Evolutionary conservation across 2,329 filamentous ascomycete species (phyloP).

Genomic region (Xylaria sp.): DNA sequence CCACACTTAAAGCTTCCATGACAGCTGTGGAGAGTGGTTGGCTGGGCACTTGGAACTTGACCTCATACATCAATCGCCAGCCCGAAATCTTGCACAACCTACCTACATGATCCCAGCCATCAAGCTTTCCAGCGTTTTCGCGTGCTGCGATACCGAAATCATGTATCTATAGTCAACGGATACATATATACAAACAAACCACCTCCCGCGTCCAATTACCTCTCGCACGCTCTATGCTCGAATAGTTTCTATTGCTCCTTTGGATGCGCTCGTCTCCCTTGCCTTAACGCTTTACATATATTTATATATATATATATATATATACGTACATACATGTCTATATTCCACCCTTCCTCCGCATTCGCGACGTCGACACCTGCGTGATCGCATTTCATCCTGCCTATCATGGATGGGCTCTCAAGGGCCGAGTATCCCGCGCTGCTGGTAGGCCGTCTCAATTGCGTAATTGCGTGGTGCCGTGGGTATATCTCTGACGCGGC

Average conservation of each 20-base stretch:
- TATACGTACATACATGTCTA: conserved; percentile 41
- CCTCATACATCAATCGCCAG: conserved; percentile 33
- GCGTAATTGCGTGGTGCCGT: not conserved
- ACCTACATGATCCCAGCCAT: conserved; percentile 33
- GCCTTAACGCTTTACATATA: conserved; percentile 31
- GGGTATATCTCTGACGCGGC: conserved; percentile 37
- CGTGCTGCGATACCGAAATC: conserved; percentile 8
- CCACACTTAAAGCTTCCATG: not conserved
- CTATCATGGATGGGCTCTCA: conserved; percentile 77
- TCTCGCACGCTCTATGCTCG: conserved; percentile 33
- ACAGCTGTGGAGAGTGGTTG: conserved; percentile 34
- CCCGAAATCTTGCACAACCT: conserved; percentile 22
- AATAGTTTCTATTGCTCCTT: conserved; percentile 32
- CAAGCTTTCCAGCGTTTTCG: conserved; percentile 30
- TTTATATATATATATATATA: conserved; percentile 22
- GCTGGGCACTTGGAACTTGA: conserved; percentile 34
- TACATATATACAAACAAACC: conserved; percentile 20
- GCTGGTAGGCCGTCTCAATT: conserved; percentile 73
- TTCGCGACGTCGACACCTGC: conserved; percentile 45
- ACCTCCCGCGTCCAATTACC: conserved; percentile 19
- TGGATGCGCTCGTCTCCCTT: conserved; percentile 26
- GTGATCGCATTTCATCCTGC: conserved; percentile 47
- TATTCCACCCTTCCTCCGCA: conserved; percentile 45
- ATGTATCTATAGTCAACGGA: conserved; percentile 34
- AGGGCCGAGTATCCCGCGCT: conserved; percentile 92